Conservation (phyloP, 306 rosid species). For the Acacia acuminata region DNA sequence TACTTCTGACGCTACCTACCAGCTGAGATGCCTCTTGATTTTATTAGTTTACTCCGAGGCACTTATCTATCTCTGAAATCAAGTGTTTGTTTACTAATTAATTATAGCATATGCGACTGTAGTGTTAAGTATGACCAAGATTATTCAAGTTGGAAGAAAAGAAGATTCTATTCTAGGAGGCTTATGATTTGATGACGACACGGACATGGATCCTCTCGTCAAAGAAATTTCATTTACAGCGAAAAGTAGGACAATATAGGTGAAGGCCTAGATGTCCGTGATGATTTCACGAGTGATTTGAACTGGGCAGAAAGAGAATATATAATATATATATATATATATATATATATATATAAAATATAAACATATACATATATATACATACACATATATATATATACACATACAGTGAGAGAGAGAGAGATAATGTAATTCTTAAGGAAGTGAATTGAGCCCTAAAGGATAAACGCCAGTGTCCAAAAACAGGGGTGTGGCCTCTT, state of each 20-base stretch:
- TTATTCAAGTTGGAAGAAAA: background rate
- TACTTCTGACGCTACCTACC: background rate
- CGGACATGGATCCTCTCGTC: background rate
- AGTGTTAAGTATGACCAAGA: background rate
- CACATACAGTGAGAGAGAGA: background rate
- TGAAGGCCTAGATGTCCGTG: background rate
- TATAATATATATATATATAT: too few relatives aligned
- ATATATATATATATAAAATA: too few relatives aligned
- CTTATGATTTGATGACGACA: background rate
- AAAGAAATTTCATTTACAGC: background rate
- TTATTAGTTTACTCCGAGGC: background rate
- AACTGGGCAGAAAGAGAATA: background rate
- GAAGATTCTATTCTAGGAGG: background rate
- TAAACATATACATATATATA: too few relatives aligned
- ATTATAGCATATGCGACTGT: background rate
- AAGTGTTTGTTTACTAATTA: background rate
- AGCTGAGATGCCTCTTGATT: background rate
- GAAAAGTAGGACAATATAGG: background rate
- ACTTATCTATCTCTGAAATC: background rate
- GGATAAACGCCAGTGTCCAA: background rate
- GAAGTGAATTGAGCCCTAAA: background rate
- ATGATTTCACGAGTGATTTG: background rate
- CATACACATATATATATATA: too few relatives aligned
- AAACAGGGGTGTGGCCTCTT: background rate
- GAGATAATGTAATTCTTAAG: background rate